Base-by-base conservation (phyloP, 441 rosid genomes). In the Metrosideros polymorpha region DNA sequence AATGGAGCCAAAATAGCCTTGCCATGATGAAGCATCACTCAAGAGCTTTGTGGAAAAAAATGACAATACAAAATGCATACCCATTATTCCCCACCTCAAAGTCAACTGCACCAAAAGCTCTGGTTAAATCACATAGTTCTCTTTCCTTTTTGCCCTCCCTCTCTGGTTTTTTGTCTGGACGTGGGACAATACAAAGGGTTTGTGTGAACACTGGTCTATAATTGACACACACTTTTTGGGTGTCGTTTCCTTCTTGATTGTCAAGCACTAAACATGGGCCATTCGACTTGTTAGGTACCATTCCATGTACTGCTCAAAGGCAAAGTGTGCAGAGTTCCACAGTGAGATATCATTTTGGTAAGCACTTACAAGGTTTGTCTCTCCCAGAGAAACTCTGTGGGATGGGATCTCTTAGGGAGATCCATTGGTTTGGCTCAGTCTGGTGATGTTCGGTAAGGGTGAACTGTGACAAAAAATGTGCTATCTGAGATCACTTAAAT, bases 1-100 rank as follows among this genome's bases (percentile, higher is more conserved):
- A 52, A 83, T 57, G 85, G 88, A 86, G 85, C 85, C 88, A 83
- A 86, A 86, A 63, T 47, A 86, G 88, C 82, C 79, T 39, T 51
- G 88, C 82, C 76, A 86, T 57, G 85, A 50, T 86, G 79, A n/a
- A 25, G 57, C 30, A 71, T 47, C 83, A 25, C 82, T 84, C 54
- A 59, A 86, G 63, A 82, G 63, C 83, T 76, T 85, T 76, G 84
- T 52, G 83, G 83, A 75, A 53, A 86, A 84, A 30, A 53, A 85
- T 85, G 86, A n/a, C 61, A 84, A 82, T 19, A 35, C 66, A 50
- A 66, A 22, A 66, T 35, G 83, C 75, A 56, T 49, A 30, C 84
- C 84, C 84, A 82, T 51, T 30, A 83, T 56, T 71, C 87, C 49
- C 35, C 84, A 54, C 56, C 84, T 79, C 86, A 84, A 82, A 86